A percentile compares a stretch with the other conserved stretches of the same genome.
Conservation (phyloP, 2,329 filamentous ascomycete genomes). For the Cladophialophora immunda region DNA sequence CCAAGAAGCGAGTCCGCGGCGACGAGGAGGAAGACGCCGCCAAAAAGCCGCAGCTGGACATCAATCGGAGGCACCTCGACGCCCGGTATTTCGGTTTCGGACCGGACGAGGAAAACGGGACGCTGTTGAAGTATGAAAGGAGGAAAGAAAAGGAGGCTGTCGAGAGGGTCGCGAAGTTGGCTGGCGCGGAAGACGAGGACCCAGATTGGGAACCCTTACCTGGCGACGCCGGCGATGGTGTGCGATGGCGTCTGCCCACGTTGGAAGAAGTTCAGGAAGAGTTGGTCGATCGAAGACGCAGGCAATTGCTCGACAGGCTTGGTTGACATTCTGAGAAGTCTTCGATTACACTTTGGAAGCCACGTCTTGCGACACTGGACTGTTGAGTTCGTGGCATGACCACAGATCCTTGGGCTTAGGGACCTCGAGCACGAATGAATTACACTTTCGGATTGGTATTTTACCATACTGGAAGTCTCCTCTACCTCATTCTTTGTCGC, state of each 20-base stretch:
- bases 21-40: slow-evolving; percentile 69
- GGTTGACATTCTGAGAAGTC: slow-evolving; percentile 24
- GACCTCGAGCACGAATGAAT: neutral
- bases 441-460: neutral
- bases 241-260: slow-evolving; percentile 82
- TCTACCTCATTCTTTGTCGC: neutral
- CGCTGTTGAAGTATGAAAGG: slow-evolving; percentile 79
- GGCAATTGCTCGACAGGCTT: slow-evolving; percentile 84
- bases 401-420: neutral
- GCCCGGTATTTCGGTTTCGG: slow-evolving; percentile 97
- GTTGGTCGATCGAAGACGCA: slow-evolving; percentile 83
- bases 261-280: slow-evolving; percentile 94
- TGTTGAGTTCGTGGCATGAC: neutral
- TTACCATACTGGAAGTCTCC: neutral
- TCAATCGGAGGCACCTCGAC: slow-evolving; percentile 75
- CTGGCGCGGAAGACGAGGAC: slow-evolving; percentile 66
- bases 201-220: slow-evolving; percentile 85
- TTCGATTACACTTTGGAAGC: neutral
- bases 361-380: neutral
- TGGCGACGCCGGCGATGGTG: slow-evolving; percentile 84
- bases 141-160: slow-evolving; percentile 83
- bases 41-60: slow-evolving; percentile 39
- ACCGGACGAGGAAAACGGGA: slow-evolving; percentile 87
- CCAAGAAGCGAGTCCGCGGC: slow-evolving; percentile 68
- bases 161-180: slow-evolving; percentile 69